These are phyloP conservation scores for Paralagenidium karlingii DNA, from an alignment of 352 stramenopile species.

Conservation along the genomic window DNA sequence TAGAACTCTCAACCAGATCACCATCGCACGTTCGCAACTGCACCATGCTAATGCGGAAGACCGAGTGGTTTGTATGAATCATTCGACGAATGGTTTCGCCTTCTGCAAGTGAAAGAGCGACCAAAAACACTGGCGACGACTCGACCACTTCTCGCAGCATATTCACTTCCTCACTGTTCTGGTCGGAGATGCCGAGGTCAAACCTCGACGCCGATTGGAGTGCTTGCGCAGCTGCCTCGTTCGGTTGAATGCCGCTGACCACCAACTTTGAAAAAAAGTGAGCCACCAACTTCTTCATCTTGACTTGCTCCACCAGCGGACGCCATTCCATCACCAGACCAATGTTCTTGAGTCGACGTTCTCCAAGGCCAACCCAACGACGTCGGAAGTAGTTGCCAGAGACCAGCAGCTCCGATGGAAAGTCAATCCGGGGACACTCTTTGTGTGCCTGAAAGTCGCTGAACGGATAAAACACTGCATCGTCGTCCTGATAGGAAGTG, in stretches of 20 bases:
- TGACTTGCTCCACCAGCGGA: conserved; percentile 53
- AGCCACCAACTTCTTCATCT: conserved; percentile 51
- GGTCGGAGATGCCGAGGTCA: conserved; percentile 3
- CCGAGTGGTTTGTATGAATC: conserved; percentile 86
- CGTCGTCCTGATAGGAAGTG: conserved; percentile 16
- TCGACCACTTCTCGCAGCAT: conserved; percentile 14
- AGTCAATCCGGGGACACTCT: conserved; percentile 59
- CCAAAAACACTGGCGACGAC: conserved; percentile 74
- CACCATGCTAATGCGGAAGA: conserved; percentile 53
- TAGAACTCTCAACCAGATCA: conserved; percentile 71
- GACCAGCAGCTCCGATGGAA: conserved; percentile 52
- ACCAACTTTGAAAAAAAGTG: conserved; percentile 49
- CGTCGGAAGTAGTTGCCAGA: conserved; percentile 85
- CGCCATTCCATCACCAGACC: conserved; percentile 83
- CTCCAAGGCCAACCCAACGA: conserved; percentile 76
- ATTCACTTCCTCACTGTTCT: conserved; percentile 12
- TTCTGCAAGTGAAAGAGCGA: conserved; percentile 94
- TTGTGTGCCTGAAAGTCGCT: conserved; percentile 58
- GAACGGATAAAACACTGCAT: conserved; percentile 70
- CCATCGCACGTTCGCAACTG: conserved; percentile 70
- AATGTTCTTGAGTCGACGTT: conserved; percentile 83
- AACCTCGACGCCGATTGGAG: conserved; percentile 9
- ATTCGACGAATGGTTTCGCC: conserved; percentile 94
- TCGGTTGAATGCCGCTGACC: conserved; percentile 25
- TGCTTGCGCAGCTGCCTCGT: conserved; percentile 59